Percentiles rank a stretch among this genome's conserved stretches.
Conservation (phyloP, 169 alveolate genomes). For the Perkinsus chesapeaki region DNA sequence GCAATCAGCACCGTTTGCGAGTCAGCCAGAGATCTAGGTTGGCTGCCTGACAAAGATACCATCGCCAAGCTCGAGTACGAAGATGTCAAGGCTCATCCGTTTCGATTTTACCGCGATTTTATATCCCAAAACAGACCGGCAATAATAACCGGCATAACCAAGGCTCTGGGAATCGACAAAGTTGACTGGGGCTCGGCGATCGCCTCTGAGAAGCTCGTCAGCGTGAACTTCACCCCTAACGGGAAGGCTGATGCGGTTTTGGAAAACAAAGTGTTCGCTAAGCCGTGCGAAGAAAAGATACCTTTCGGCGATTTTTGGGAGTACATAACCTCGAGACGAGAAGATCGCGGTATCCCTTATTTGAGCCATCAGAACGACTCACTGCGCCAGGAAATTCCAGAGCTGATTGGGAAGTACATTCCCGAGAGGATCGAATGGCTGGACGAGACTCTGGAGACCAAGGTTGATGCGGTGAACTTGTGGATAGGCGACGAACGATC, state of each 20-base stretch:
- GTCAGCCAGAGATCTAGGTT: neutral
- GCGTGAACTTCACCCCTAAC: neutral
- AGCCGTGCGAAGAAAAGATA: neutral
- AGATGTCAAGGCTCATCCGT: neutral
- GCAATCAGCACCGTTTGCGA: neutral
- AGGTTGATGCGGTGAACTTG: neutral
- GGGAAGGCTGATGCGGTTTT: neutral
- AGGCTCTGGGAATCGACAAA: neutral
- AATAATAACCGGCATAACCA: neutral
- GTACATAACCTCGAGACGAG: neutral
- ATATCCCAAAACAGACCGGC: neutral
- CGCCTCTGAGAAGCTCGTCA: neutral
- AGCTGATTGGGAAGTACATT: neutral
- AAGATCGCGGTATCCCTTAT: neutral
- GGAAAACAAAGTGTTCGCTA: neutral
- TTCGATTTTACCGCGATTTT: neutral
- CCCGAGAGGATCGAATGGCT: neutral
- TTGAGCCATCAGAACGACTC: neutral
- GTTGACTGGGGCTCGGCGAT: neutral
- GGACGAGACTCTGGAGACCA: neutral
- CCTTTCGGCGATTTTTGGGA: neutral
- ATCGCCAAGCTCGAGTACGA: neutral
- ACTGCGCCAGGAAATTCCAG: neutral
- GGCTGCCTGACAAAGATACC: neutral
- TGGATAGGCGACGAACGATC: neutral